Percentiles rank a stretch among this genome's conserved stretches.
Conservation (phyloP, 441 rosid species). For the Arabidopsis lyrata region DNA sequence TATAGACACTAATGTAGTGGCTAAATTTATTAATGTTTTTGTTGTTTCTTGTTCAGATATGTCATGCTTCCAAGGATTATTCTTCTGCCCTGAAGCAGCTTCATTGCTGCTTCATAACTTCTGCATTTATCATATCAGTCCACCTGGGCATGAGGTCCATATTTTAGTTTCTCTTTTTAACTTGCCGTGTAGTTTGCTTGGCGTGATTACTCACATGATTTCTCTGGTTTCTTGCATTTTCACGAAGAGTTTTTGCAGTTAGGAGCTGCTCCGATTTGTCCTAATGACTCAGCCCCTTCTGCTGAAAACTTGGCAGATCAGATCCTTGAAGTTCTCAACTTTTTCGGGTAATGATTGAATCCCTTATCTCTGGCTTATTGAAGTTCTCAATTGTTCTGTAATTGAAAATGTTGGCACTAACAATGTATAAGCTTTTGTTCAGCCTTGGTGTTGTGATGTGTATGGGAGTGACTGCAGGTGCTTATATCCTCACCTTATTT, state of each 20-base stretch:
- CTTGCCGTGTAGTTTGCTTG: conserved; percentile 16
- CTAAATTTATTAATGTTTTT: conserved; percentile 17
- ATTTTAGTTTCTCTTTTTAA: conserved; percentile 38
- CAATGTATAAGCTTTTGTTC: conserved; percentile 30
- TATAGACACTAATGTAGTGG: neutral
- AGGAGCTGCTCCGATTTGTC: conserved; percentile 67
- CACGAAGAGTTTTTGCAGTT: conserved; percentile 82
- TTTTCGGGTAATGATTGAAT: conserved; percentile 58
- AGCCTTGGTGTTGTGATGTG: conserved; percentile 81
- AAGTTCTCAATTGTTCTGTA: conserved; percentile 13
- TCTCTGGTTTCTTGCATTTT: conserved; percentile 45
- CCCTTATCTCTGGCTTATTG: conserved; percentile 8
- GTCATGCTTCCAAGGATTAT: conserved; percentile 84
- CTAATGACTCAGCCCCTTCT: conserved; percentile 62
- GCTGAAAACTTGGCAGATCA: conserved; percentile 82
- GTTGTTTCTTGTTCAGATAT: conserved; percentile 53
- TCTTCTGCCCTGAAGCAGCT: conserved; percentile 80
- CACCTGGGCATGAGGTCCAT: conserved; percentile 94
- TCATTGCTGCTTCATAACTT: conserved; percentile 81
- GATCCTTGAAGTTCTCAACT: conserved; percentile 81
- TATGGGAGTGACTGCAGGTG: conserved; percentile 84
- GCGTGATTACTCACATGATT: conserved; percentile 43
- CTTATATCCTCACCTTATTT: conserved; percentile 72
- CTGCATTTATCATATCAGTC: conserved; percentile 89
- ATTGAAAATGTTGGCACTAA: conserved; percentile 15